Base-by-base conservation (phyloP, 1,284 basidiomycete species). In the Cutaneotrichosporon mucoides region DNA sequence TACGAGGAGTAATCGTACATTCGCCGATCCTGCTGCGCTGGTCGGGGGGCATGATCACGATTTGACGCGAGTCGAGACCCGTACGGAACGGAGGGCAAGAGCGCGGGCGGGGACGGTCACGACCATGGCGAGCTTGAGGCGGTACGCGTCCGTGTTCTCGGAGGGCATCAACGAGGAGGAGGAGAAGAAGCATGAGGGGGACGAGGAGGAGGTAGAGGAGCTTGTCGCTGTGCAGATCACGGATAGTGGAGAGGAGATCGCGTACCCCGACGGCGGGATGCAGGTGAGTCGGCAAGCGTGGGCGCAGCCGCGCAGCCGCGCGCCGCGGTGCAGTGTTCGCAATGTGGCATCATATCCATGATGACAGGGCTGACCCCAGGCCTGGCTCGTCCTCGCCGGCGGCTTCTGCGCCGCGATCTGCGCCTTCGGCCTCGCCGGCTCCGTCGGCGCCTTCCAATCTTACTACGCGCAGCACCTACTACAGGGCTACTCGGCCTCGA, bases 361-460 rank as follows among this genome's bases (percentile, higher is more conserved):
- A 3, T 13, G 24, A 5, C 36, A 2, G 10, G 36, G 36, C 12
- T 24, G 24, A 24, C 24, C 24, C 24, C 56, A 70, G 67, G 73
- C 70, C 13, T 70, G 70, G 66, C 54, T 66, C 7, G 60, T 62
- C 2, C 49, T 70, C 6, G 11, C 61, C 49, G 73, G 74, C n/a
- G 74, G 67, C 2, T 65, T 69, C 13, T 65, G 65, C 38, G 67
- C 69, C 1, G 64, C 71, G n/a, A 67, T 76, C 52, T 71, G 68
- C 38, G 74, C 70, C 9, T 73, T 73, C 53, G 74, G 74, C 1
- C 62, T 76, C 35, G 69, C 66, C 0, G 69, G 63, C 3, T 60
- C 62, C 4, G 59, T 67, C 13, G 74, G 74, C 6, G 74, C 68
- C 7, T 74, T 71, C 62, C 72, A 76, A 59, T 67, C 65, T 4